Base-by-base conservation (phyloP, 148 eudicot genomes). In the Rhododendron kiyosumense region DNA sequence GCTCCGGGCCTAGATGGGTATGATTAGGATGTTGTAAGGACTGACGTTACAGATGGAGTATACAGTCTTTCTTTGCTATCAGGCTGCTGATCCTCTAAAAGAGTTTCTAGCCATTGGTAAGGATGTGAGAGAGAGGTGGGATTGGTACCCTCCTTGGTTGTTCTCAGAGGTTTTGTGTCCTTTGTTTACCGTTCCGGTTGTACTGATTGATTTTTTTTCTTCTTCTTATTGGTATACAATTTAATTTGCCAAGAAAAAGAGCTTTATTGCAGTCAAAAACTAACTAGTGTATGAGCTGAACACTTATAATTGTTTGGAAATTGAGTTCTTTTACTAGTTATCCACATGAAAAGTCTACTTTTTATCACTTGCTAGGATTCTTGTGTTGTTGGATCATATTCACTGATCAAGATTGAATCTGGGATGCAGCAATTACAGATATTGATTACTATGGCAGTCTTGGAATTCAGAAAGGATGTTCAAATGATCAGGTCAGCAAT, bases 351-450 rank as follows among this genome's bases (percentile, higher is more conserved):
- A 26, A 11, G 0, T 69, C 36, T 69, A 69, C 17, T n/a, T 67
- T 67, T 67, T 67, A n/a, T 12, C 34, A 1, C 34, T 69, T 3
- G 7, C 36, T 69, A 26, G 17, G 15, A 26, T 69, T 69, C 34
- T 69, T 69, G 2, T 69, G 75, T 4, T 69, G 75, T 4, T 67
- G 28, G 74, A 67, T 26, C 32, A 67, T 67, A 12, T 67, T 28
- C 75, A 69, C 75, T 69, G 34, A 69, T 69, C 4, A 30, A 69
- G 30, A 26, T 26, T 13, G 79, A 65, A 43, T 90, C 86, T 90
- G 90, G 92, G 54, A 77, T 92, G 96, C 98, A 96, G 99, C 96
- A 85, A 96, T 96, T 78, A 92, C 98, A 65, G 98, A 94, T 88
- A 92, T 78, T 4, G 98, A 96, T 89, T 90, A 94, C 88, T 96